Conservation (phyloP, 208 protist genomes). For the Leishmania tarentolae region DNA sequence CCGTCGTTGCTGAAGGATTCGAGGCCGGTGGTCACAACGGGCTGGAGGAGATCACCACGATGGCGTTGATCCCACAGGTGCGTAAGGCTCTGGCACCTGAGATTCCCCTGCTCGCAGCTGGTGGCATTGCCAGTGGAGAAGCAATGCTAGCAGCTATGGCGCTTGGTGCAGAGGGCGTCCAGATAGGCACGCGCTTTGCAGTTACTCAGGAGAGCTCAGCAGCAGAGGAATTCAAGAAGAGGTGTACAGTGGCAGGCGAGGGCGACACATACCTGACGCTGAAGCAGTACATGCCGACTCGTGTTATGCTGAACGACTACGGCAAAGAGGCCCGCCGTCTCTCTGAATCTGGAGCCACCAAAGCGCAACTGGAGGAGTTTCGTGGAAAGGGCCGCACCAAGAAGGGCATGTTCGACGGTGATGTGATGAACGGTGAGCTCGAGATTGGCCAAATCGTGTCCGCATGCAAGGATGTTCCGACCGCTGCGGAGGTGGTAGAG, state of each 20-base stretch:
- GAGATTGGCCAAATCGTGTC: conserved; percentile 70
- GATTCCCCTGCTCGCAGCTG: conserved; percentile 78
- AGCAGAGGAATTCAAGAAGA: conserved; percentile 60
- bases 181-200: conserved; percentile 78
- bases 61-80: conserved; percentile 70
- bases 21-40: conserved; percentile 78
- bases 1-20: conserved; percentile 84
- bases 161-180: conserved; percentile 79
- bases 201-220: conserved; percentile 63
- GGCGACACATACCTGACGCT: conserved; percentile 70
- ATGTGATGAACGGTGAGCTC: conserved; percentile 60
- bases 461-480: conserved; percentile 42
- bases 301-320: conserved; percentile 61
- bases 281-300: conserved; percentile 60
- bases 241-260: conserved; percentile 40
- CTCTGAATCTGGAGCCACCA: conserved; percentile 42
- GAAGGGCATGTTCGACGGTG: conserved; percentile 63
- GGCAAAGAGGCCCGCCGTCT: conserved; percentile 48
- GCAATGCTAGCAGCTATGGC: conserved; percentile 69
- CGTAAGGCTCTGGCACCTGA: conserved; percentile 47
- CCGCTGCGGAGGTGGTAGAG: conserved; percentile 43
- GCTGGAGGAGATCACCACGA: conserved; percentile 66
- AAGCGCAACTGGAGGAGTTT: conserved; percentile 43
- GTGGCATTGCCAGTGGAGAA: conserved; percentile 62
- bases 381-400: conserved; percentile 47